Conservation (phyloP, 1,139 yeast genomes). For the Saccharomycopsis phalli region DNA sequence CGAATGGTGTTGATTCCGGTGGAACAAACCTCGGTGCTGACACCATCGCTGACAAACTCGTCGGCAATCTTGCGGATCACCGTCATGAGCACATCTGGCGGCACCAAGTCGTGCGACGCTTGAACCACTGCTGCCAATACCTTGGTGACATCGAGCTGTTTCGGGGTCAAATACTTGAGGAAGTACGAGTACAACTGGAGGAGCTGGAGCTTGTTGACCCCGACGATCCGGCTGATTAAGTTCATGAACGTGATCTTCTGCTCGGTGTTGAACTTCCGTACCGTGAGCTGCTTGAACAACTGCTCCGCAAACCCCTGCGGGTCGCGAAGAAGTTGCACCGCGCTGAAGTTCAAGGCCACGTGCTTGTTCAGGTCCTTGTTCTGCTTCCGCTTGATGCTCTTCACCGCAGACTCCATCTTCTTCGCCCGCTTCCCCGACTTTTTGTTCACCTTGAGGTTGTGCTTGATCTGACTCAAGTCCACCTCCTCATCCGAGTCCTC, state of each 20-base stretch:
- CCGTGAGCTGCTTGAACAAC: conserved; percentile 62
- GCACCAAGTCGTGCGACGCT: conserved; percentile 92
- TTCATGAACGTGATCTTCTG: conserved; percentile 86
- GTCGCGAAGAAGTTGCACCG: conserved; percentile 85
- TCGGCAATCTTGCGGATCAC: conserved; percentile 89
- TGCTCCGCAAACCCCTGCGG: conserved; percentile 97
- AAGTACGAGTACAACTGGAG: conserved; percentile 84
- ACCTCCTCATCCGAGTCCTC: conserved; percentile 68
- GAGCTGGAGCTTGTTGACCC: conserved; percentile 87
- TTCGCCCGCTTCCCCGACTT: conserved; percentile 73
- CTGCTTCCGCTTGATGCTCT: conserved; percentile 53
- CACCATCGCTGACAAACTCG: conserved; percentile 97
- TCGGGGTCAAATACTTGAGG: conserved; percentile 84
- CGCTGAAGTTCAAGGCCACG: conserved; percentile 78
- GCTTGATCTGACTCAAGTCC: conserved; percentile 63
- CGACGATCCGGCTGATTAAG: conserved; percentile 76
- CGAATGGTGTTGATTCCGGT: conserved; percentile 95
- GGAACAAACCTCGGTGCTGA: conserved; percentile 94
- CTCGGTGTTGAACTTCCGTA: conserved; percentile 67
- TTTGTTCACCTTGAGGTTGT: conserved; percentile 76
- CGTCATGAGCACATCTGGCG: conserved; percentile 79
- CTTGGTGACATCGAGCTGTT: conserved; percentile 89
- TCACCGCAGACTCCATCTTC: conserved; percentile 65
- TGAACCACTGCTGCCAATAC: conserved; percentile 96
- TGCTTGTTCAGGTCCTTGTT: conserved; percentile 30